Conservation (phyloP, 495 filamentous ascomycete species). For the Daldinia childiae region DNA sequence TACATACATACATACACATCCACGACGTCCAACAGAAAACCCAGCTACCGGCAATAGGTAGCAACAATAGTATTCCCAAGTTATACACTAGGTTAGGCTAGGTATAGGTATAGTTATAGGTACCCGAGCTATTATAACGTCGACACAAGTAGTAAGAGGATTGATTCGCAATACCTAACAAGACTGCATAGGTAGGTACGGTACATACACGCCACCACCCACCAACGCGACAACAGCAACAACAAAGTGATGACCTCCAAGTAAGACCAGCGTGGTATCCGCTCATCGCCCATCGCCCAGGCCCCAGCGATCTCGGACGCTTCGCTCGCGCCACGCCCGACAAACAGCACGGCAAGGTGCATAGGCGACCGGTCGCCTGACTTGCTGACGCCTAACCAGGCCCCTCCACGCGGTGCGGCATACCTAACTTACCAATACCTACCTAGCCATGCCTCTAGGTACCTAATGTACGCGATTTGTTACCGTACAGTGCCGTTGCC, state of each 20-base stretch:
- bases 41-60: neutral
- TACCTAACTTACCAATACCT: neutral
- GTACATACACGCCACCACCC: conserved; percentile 10
- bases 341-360: conserved; percentile 40
- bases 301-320: conserved; percentile 41
- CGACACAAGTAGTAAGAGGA: too few species aligned
- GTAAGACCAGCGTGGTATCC: conserved; percentile 38
- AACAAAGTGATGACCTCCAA: conserved; percentile 36
- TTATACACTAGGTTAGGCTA: neutral
- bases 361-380: conserved; percentile 36
- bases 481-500: conserved; percentile 11
- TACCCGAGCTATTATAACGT: neutral
- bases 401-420: neutral
- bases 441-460: neutral
- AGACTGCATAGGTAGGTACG: neutral
- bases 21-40: neutral
- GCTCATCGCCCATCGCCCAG: neutral
- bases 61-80: neutral
- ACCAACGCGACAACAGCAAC: neutral
- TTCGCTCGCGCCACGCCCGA: conserved; percentile 22
- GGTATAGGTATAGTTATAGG: too few species aligned
- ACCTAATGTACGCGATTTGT: conserved; percentile 18
- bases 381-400: conserved; percentile 21
- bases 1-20: neutral
- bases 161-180: too few species aligned